Evolutionary conservation across 768 basidiomycete genomes (phyloP).

Genomic region (Suillus subluteus): DNA sequence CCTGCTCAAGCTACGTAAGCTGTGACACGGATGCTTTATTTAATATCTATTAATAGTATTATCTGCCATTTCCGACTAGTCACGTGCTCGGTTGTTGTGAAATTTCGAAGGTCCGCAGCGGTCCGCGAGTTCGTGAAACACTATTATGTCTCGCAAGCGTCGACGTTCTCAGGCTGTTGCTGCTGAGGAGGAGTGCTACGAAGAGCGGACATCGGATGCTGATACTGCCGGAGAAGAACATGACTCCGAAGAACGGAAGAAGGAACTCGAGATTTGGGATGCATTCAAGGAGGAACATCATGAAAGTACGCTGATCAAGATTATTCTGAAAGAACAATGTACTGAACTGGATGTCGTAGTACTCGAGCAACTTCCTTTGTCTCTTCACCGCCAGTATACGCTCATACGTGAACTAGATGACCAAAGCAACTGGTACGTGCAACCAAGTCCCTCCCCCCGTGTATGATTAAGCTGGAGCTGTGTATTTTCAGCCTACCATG

Average conservation of each 20-base stretch:
- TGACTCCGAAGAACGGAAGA: constrained; percentile 38
- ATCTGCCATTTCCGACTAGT: background rate
- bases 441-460: background rate
- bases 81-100: background rate
- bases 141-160: constrained; percentile 45
- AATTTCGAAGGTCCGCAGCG: background rate
- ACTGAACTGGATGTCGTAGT: constrained; percentile 43
- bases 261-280: constrained; percentile 73
- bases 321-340: background rate
- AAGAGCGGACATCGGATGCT: constrained; percentile 6
- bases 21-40: too few species aligned
- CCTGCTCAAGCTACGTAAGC: too few species aligned
- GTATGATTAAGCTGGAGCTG: constrained; percentile 13
- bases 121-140: background rate
- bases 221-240: constrained; percentile 18
- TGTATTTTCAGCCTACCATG: constrained; percentile 39
- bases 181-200: constrained; percentile 29
- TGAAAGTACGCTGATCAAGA: constrained; percentile 54
- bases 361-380: constrained; percentile 77
- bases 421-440: constrained; percentile 56
- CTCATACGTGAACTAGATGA: constrained; percentile 76
- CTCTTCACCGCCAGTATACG: constrained; percentile 69
- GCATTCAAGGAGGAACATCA: constrained; percentile 78
- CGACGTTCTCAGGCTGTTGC: constrained; percentile 47
- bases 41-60: too few species aligned